Evolutionary conservation across 306 rosid genomes (phyloP), one percentile per base, ranked within the genome.

Genomic region (Vicia sativa): DNA sequence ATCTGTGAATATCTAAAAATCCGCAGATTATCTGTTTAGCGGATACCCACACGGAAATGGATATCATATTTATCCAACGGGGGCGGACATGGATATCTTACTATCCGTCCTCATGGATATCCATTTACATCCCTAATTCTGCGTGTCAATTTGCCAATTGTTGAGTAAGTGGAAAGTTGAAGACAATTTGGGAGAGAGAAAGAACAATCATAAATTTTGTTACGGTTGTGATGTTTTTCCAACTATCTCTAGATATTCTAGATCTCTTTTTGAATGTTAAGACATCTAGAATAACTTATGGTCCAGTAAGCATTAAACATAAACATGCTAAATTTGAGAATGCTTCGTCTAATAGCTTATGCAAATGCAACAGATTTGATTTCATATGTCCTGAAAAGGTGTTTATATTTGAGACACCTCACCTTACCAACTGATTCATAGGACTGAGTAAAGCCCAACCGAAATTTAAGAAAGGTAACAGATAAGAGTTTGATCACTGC

Each of bases 121-220:
- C n/a, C n/a, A n/a, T n/a, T n/a, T n/a, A n/a, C n/a, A n/a, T n/a
- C n/a, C n/a, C n/a, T n/a, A n/a, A n/a, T n/a, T n/a, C n/a, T n/a
- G 42, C 56, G 11, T 11, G 21, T 37, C 61, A 38, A 44, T 18
- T 60, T 46, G 25, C 11, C 44, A n/a, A n/a, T 10, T 60, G 48
- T 46, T 11, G 29, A 60, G 11, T 16, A 48, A 19, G 11, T 54
- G 29, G 26, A 34, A 29, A 25, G 38, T 12, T 18, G 44, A 71
- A 44, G 28, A 39, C 44, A 58, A 18, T 57, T 71, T 58, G 26
- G 26, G 5, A 59, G 18, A 70, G 43, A 41, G 39, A 28, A 57
- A 31, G 12, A 29, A 8, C 9, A 31, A 5, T n/a, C 19, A 12
- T 14, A 57, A 31, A 57, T 34, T 13, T 8, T 29, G 38, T 57